Evolutionary conservation across 2,329 filamentous ascomycete species (phyloP), one percentile per base, ranked within the genome.

Genomic region (Diplodia intermedia): DNA sequence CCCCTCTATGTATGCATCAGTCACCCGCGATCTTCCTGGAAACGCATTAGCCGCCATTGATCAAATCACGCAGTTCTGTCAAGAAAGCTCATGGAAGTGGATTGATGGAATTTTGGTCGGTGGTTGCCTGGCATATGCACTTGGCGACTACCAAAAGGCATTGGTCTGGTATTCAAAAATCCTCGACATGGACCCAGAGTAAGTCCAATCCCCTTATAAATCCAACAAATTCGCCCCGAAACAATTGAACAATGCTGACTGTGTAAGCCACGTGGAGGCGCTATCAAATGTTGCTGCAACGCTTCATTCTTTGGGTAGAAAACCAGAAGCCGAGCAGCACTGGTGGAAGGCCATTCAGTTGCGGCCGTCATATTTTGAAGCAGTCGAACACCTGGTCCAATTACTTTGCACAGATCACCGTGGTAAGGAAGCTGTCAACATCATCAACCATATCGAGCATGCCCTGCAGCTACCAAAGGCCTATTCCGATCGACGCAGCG

Each of bases 231-330:
- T 33, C 31, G 11, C 9, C 33, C 26, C 26, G 4, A 26, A 26
- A 3, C 43, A 20, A 9, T 20, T 52, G 43, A 18, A 6, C 14
- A 31, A 23, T 65, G 50, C 74, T 77, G 65, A 75, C 69, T 6
- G n/a, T 62, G 15, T 69, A 69, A 92, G 90, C 73, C 92, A 97
- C 77, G 91, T 97, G 60, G 95, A 99, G 81, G 93, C 94, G 26
- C 90, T 95, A 53, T 97, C 94, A 26, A 98, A 98, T 77, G 87
- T 96, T 69, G 95, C 94, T 26, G 94, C 94, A 26, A 93, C 94
- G 1, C 83, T 97, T 29, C 89, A 97, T 72, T 93, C 93, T 68
- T 85, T 98, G 11, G 89, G 92, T 69, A 89, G 91, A 69, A 90
- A 90, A 69, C 86, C 90, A 57, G 94, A 98, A 75, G 95, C 95